Base-by-base conservation (phyloP, 129 eudicot genomes). In the Helianthus tuberosus region DNA sequence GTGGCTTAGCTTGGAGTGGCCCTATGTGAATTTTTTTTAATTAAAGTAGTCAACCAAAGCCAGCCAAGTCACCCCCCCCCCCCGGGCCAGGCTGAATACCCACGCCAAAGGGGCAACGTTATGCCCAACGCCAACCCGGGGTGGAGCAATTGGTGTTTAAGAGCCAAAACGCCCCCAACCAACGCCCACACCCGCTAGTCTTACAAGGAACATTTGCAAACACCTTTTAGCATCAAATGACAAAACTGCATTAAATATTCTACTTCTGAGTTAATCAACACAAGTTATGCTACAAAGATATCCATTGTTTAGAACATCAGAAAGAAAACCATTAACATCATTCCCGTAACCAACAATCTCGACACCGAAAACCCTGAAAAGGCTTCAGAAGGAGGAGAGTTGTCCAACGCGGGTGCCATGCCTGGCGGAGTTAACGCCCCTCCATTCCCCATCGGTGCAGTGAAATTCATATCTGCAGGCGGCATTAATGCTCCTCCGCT, bases 221-320 rank as follows among this genome's bases (percentile, higher is more conserved):
- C 46, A 57, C 23, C n/a, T 17, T 57, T 2, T 48, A 17, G 20
- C 59, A 48, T 7, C 29, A 14, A 49, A 49, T 50, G 49, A 39
- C 29, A 49, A 73, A 59, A 65, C 36, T 65, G 29, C 44, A 66
- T 9, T 7, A 65, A 49, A 75, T 66, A 58, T 12, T 75, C 74
- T 66, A 66, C 67, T 66, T 53, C 53, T 41, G 15, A 75, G 47
- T 66, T 65, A 54, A 39, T 15, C 54, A 75, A 75, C 17, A 66
- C n/a, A 16, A 16, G 20, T 64, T 46, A 75, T 13, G 48, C 73
- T 53, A 66, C 35, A 69, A 35, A 8, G 6, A 72, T 38, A 61
- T 41, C 76, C 46, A 61, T 15, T 4, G 48, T 35, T 61, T 46
- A 20, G 20, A 61, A 5, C 61, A 58, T 59, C 8, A 73, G 48